Evolutionary conservation across 225 moss, liverwort and hornwort genomes (phyloP).

Genomic region (Bryum argenteum): DNA sequence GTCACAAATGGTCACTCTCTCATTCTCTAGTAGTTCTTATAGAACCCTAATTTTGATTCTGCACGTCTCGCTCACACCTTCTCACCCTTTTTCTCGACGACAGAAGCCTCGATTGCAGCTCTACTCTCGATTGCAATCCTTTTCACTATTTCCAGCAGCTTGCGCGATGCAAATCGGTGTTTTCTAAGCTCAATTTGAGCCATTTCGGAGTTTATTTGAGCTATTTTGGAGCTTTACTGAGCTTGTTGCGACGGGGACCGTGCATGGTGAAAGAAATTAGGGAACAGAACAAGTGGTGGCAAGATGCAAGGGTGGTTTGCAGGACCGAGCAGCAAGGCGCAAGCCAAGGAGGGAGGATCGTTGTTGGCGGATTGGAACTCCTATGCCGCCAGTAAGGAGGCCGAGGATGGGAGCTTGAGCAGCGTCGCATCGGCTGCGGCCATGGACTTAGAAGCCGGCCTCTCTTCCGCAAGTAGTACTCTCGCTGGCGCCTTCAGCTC

Average conservation of each 20-base stretch:
- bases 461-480: slow-evolving; percentile 79
- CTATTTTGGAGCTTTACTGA: not conserved
- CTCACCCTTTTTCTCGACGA: not conserved
- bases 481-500: slow-evolving; percentile 91
- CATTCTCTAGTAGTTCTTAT: not conserved
- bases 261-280: slow-evolving; percentile 14
- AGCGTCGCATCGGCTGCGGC: slow-evolving; percentile 59
- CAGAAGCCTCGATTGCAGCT: not conserved
- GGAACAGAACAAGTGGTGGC: slow-evolving; percentile 1
- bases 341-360: slow-evolving; percentile 58
- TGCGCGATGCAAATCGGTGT: not conserved
- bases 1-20: not conserved
- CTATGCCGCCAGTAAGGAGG: slow-evolving; percentile 66
- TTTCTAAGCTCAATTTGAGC: not conserved
- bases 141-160: not conserved
- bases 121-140: not conserved
- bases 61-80: not conserved
- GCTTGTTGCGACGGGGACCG: not conserved
- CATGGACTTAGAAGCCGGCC: slow-evolving; percentile 82
- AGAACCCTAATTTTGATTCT: slow-evolving; percentile 26
- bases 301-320: slow-evolving; percentile 78
- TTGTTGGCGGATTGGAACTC: slow-evolving; percentile 91
- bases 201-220: not conserved
- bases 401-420: slow-evolving; percentile 53
- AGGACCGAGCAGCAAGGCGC: slow-evolving; percentile 68